Evolutionary conservation across 2,329 filamentous ascomycete species (phyloP).

Genomic region (Fusarium sp.): DNA sequence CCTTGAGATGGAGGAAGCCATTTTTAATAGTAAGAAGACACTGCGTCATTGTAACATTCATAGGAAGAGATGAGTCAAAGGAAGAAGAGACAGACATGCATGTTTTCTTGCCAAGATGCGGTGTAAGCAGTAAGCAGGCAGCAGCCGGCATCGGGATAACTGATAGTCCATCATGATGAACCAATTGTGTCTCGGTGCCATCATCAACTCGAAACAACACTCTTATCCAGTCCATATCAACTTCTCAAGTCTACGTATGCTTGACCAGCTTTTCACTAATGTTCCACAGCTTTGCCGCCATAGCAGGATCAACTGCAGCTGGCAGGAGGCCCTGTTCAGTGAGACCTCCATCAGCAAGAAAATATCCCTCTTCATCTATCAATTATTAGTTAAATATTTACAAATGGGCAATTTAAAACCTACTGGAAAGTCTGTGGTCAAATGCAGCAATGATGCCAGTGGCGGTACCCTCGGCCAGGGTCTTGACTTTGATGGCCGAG

Average conservation of each 20-base stretch:
- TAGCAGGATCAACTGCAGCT: background rate
- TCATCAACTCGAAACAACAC: background rate
- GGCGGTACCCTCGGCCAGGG: background rate
- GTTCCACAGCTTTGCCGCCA: background rate
- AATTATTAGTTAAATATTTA: background rate
- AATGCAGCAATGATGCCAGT: background rate
- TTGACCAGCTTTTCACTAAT: background rate
- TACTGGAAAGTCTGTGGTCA: background rate
- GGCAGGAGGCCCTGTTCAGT: background rate
- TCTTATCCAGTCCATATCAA: background rate
- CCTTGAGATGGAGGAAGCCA: background rate
- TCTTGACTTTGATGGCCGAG: background rate
- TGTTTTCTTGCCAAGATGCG: background rate
- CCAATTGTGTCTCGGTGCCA: background rate
- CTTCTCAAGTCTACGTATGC: background rate
- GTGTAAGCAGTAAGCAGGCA: background rate
- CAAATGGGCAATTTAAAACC: background rate
- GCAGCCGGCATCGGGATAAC: slow-evolving; percentile 1
- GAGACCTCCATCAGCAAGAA: background rate
- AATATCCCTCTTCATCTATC: background rate
- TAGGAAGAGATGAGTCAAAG: background rate
- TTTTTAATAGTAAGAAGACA: background rate
- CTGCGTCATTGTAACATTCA: background rate
- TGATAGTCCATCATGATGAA: background rate
- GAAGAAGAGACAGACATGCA: background rate